Evolutionary conservation across 2,329 filamentous ascomycete species (phyloP), one percentile per base, ranked within the genome.

Genomic region (Curvularia verruculosa): DNA sequence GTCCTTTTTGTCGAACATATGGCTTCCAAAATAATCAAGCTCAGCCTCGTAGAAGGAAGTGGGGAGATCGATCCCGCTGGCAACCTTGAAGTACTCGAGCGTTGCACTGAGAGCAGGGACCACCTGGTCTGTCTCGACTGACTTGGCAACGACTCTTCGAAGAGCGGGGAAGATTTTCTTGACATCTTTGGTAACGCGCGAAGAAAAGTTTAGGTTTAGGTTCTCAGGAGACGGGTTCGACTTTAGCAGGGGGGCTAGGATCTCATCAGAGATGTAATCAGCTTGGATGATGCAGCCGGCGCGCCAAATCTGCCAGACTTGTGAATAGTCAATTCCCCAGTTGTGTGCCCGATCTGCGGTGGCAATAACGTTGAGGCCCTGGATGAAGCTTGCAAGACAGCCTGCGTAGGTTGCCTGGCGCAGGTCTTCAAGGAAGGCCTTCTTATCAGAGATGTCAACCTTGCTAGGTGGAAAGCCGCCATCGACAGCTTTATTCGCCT

Each of bases 41-140:
- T 91, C 83, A 0, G 87, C 87, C 74, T 90, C 87, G 77, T 88
- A 87, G 68, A 91, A 90, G 54, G 84, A 82, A 3, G 87, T 89
- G 0, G 88, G 88, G 29, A 91, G 71, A 56, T 83, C 81, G 3
- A 82, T 84, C 15, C 83, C 83, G 1, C 81, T 83, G 26, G 81
- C 81, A 51, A 87, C 87, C 74, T 91, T 90, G 65, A 87, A 75
- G 66, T 88, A 90, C 63, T 90, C 88, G 51, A 91, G 68, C 1
- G 81, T 87, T 1, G 86, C 83, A 34, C 83, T 83, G 47, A 91
- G 72, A 1, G 83, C 81, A 0, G 87, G 87, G 2, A 87, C 77
- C 48, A 86, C 82, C 39, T 85, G 81, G 71, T 91, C 87, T 1
- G 78, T 80, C 65, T 84, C 79, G 0, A 85, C 74, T 0, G 81